Evolutionary conservation across 2,329 filamentous ascomycete species (phyloP), one percentile per base, ranked within the genome.

Genomic region (Fusarium napiforme): DNA sequence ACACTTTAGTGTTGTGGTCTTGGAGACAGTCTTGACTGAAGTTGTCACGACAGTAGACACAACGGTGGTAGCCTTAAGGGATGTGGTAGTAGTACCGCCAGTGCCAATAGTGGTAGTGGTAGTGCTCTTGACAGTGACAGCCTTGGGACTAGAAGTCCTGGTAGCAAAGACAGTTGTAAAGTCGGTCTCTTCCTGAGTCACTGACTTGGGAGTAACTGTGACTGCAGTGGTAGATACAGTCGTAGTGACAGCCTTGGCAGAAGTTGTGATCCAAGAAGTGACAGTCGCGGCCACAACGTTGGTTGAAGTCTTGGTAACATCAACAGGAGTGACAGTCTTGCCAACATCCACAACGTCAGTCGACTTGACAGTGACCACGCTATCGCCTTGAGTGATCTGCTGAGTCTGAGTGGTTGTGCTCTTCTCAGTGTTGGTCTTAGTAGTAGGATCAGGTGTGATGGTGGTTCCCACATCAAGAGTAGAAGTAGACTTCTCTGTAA

Each of bases 341-440:
- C 79, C 80, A 32, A 80, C 77, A 52, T 81, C 77, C 28, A 80
- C 71, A 7, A 77, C 74, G 12, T 75, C 75, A 2, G 79, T 77
- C 3, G 75, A 61, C 12, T 70, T 78, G 45, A 78, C 69, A 4
- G 80, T 83, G 10, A 80, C 61, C 3, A 79, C 73, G 18, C 75
- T 70, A 3, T 76, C 65, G 0, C 64, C 53, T 34, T 73, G 68
- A 2, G 73, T 75, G 5, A 73, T 26, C 18, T 64, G 53, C 14
- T 60, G 57, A 6, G 67, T 72, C 58, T 69, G 43, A 2, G 75
- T 77, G 1, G 36, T 71, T 3, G 75, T 77, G 5, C 63, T 64
- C 62, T 77, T 77, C 42, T 61, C 58, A 9, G 70, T 45, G 2
- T 64, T 56, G 6, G 73, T 77, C 42, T 67, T 63, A 7, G 75